Evolutionary conservation across 2,329 filamentous ascomycete species (phyloP), one percentile per base, ranked within the genome.

Genomic region (Gaeumannomyces tritici): DNA sequence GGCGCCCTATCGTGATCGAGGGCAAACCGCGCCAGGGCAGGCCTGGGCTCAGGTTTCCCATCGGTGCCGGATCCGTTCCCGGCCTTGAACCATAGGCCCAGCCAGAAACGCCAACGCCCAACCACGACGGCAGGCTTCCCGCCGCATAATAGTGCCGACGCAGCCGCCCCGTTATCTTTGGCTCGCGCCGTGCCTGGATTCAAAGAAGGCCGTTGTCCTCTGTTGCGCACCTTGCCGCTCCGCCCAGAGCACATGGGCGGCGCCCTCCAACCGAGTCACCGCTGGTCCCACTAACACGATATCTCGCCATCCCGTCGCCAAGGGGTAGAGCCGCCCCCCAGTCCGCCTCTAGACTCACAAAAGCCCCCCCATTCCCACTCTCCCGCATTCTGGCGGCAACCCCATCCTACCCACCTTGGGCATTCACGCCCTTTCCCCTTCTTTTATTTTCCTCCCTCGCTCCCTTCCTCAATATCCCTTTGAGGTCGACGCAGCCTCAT

Each of bases 241-340:
- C 42, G 42, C 42, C 42, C 6, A 26, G 5, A 56, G 24, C 27
- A 56, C 27, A 58, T 24, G 28, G 56, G 56, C 29, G 56, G 56
- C 29, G 56, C 35, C 56, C 28, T 33, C 11, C 56, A 58, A 29
- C 28, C 56, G 28, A 58, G 56, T 27, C 28, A 58, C 56, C 21
- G n/a, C 27, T 58, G 21, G 55, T 15, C 55, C 55, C 27, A 56
- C 24, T 56, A 29, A 56, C 55, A 56, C 24, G 26, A 33, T 58
- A 29, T 58, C 56, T 29, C 56, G 56, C 35, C 56, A 58, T 58
- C 56, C 28, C 56, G 56, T 9, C 56, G 12, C 29, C 56, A 28
- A 56, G 56, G 56, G 56, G 56, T 29, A 58, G 56, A 58, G 59
- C 59, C 59, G 59, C 31, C 31, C 42, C 33, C 59, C 24, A 51